Evolutionary conservation across 2,329 filamentous ascomycete species (phyloP).

Genomic region (Exophiala sp.): DNA sequence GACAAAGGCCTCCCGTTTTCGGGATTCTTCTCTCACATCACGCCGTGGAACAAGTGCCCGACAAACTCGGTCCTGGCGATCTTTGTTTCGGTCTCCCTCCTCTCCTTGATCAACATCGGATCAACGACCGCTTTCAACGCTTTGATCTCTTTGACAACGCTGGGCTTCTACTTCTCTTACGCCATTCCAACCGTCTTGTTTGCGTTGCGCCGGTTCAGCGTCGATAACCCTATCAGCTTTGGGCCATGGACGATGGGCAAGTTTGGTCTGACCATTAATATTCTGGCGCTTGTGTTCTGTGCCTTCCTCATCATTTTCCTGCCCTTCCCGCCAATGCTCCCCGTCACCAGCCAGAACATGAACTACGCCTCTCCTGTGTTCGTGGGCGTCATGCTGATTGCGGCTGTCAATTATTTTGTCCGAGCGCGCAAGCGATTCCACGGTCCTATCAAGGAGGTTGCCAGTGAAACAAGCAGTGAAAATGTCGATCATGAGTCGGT

Average conservation of each 20-base stretch:
- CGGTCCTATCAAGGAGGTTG: slow-evolving; percentile 24
- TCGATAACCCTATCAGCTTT: slow-evolving; percentile 22
- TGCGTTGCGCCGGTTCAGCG: slow-evolving; percentile 10
- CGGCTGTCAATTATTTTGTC: slow-evolving; percentile 15
- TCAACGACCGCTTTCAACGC: slow-evolving; percentile 29
- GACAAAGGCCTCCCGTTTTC: slow-evolving; percentile 39
- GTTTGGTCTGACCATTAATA: slow-evolving; percentile 32
- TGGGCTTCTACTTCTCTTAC: slow-evolving; percentile 27
- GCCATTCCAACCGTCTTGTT: slow-evolving; percentile 21
- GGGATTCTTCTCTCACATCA: slow-evolving; percentile 16
- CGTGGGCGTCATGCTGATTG: slow-evolving; percentile 17
- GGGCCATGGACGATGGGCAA: slow-evolving; percentile 32
- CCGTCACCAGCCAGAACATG: slow-evolving; percentile 35
- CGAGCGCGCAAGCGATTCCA: slow-evolving; percentile 17
- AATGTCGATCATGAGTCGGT: slow-evolving; percentile 14
- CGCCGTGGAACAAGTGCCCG: slow-evolving; percentile 12
- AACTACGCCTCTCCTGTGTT: slow-evolving; percentile 30
- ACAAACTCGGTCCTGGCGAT: slow-evolving; percentile 28
- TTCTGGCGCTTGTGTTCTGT: slow-evolving; percentile 32
- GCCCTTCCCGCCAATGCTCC: slow-evolving; percentile 32
- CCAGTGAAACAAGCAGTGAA: slow-evolving; percentile 18
- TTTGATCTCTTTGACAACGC: slow-evolving; percentile 19
- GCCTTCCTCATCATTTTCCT: slow-evolving; percentile 34
- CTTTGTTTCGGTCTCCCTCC: slow-evolving; percentile 19
- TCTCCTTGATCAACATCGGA: slow-evolving; percentile 29